Conservation (phyloP, 2,329 filamentous ascomycete genomes). For the Phoma herbarum region DNA sequence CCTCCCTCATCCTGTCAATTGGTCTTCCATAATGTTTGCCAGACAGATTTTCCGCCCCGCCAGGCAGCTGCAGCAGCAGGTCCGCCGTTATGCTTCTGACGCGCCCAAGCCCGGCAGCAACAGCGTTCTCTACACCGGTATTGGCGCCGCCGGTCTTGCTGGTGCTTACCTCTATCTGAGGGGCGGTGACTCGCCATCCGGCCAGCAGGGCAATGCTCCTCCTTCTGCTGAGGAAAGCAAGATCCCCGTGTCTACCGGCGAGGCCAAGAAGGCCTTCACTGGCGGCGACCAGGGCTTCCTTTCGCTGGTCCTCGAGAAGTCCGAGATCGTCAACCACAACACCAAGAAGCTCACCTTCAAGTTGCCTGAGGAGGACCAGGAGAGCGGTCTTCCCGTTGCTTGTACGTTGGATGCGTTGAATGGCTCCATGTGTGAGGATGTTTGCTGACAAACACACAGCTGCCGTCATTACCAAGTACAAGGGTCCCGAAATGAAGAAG, state of each 20-base stretch:
- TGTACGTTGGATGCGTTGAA: conserved; percentile 68
- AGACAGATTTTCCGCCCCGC: conserved; percentile 55
- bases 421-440: conserved; percentile 26
- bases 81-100: conserved; percentile 77
- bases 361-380: conserved; percentile 82
- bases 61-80: conserved; percentile 61
- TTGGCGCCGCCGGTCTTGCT: conserved; percentile 65
- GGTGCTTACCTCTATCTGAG: conserved; percentile 62
- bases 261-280: conserved; percentile 67
- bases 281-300: conserved; percentile 92
- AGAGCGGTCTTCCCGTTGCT: conserved; percentile 81
- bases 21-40: conserved; percentile 53
- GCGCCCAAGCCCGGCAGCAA: conserved; percentile 61
- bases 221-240: conserved; percentile 50
- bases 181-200: conserved; percentile 40
- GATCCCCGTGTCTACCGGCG: conserved; percentile 51
- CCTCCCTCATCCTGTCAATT: conserved; percentile 33
- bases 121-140: conserved; percentile 64
- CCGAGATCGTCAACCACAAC: conserved; percentile 89
- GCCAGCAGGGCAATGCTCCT: conserved; percentile 35
- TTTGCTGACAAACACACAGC: conserved; percentile 32
- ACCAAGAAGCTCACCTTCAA: conserved; percentile 92
- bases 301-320: conserved; percentile 78
- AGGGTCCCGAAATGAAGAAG: conserved; percentile 84
- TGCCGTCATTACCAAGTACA: conserved; percentile 90